Percentiles rank a stretch among this genome's conserved stretches.
Evolutionary conservation across 192 early-diverging fungal genomes (phyloP).

Genomic region (Gaertneriomyces semiglobifer): DNA sequence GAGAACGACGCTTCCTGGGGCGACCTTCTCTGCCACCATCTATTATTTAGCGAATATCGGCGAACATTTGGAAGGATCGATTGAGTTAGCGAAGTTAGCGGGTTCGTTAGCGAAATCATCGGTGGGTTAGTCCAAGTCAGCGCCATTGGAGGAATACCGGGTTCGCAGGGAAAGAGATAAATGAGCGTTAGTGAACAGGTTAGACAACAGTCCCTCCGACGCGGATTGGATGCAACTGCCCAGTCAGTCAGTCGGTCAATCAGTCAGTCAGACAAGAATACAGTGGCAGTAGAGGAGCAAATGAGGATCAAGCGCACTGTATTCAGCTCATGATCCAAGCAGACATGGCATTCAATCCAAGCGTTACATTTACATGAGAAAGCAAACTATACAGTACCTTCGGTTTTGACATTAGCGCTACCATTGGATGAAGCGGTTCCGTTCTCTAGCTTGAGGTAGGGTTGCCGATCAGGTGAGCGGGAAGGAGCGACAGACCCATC

Average conservation of each 20-base stretch:
- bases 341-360: not conserved
- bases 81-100: not conserved
- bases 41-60: not conserved
- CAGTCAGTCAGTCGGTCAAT: not conserved
- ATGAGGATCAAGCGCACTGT: not conserved
- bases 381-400: not conserved
- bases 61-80: conserved; percentile 10
- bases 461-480: not conserved
- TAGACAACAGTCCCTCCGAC: not conserved
- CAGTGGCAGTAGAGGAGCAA: not conserved
- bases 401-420: not conserved
- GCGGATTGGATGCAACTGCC: not conserved
- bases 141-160: not conserved
- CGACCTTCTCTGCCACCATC: conserved; percentile 34
- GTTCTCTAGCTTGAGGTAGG: not conserved
- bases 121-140: not conserved
- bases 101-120: conserved; percentile 4
- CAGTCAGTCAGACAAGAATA: conserved; percentile 5
- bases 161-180: conserved; percentile 1
- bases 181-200: conserved; percentile 6
- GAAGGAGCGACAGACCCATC: conserved; percentile 1
- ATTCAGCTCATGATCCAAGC: not conserved
- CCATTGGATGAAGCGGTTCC: not conserved
- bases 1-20: conserved; percentile 62
- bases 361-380: not conserved